Percentiles rank a stretch among this genome's conserved stretches.
These are phyloP conservation scores for Pseudogymnoascus sp. DNA, from an alignment of 2,329 filamentous ascomycete species.

Conservation along the genomic window DNA sequence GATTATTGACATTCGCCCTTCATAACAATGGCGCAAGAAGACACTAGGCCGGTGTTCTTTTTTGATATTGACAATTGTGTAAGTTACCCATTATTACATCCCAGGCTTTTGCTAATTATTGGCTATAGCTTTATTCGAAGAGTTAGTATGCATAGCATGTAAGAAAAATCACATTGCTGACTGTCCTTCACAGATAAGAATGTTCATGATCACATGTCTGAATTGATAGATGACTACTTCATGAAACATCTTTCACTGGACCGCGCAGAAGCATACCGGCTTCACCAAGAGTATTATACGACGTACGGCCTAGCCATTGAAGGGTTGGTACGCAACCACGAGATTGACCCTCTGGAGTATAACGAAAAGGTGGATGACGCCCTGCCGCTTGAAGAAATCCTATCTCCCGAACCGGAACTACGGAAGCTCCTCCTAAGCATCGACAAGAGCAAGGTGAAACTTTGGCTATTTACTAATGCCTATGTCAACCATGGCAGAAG, in stretches of 20 bases:
- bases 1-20: background rate
- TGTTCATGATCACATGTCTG: conserved; percentile 82
- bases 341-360: conserved; percentile 92
- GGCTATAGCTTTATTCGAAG: conserved; percentile 65
- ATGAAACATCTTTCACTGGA: conserved; percentile 63
- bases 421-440: conserved; percentile 72
- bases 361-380: conserved; percentile 93
- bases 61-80: conserved; percentile 98
- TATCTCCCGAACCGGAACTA: conserved; percentile 69
- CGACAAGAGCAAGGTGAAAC: conserved; percentile 71
- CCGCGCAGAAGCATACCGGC: conserved; percentile 68
- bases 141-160: conserved; percentile 43
- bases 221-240: conserved; percentile 56
- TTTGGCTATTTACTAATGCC: conserved; percentile 96
- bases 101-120: background rate
- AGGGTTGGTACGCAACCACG: conserved; percentile 84
- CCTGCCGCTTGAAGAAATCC: conserved; percentile 74
- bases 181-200: conserved; percentile 50
- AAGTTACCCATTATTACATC: conserved; percentile 27
- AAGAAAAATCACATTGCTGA: background rate
- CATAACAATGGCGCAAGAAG: conserved; percentile 6
- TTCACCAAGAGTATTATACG: conserved; percentile 89
- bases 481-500: conserved; percentile 81
- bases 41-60: conserved; percentile 48
- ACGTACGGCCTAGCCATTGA: conserved; percentile 97